Evolutionary conservation across 768 basidiomycete species (phyloP).

Genomic region (Antrodiella citrinella): DNA sequence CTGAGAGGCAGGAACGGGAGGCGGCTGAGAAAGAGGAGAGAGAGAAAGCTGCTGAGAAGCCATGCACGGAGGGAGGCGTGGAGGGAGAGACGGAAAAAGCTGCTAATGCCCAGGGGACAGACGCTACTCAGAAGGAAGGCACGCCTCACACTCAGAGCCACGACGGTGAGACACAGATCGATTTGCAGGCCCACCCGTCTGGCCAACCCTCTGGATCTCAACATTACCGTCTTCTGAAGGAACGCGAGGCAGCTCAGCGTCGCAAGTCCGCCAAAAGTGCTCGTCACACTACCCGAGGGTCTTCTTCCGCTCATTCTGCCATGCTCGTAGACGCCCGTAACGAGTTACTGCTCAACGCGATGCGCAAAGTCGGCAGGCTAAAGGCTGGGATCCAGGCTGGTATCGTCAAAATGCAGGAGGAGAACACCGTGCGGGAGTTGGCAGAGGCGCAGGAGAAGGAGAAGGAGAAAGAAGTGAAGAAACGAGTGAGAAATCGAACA

Average conservation of each 20-base stretch:
- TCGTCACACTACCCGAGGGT: neutral
- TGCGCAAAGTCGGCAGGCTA: conserved; percentile 58
- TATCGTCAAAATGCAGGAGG: conserved; percentile 24
- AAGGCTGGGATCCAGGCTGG: conserved; percentile 52
- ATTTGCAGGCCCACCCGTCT: neutral
- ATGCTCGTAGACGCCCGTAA: conserved; percentile 55
- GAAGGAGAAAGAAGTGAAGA: conserved; percentile 9
- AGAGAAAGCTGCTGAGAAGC: too few species aligned
- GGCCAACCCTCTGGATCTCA: neutral
- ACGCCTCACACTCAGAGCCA: neutral
- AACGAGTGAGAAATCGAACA: neutral
- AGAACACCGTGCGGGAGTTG: conserved; percentile 6
- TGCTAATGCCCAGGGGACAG: neutral
- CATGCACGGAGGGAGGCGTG: too few species aligned
- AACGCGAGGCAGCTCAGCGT: conserved; percentile 6
- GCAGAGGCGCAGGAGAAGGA: conserved; percentile 28
- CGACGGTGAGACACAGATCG: neutral
- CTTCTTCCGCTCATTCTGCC: conserved; percentile 17
- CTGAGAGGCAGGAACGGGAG: neutral
- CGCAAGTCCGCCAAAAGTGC: conserved; percentile 18
- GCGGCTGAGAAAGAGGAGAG: neutral
- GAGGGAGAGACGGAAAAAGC: neutral
- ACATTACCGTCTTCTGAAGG: neutral
- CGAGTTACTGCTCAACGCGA: conserved; percentile 65
- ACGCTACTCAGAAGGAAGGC: neutral